Conservation (phyloP, 129 eudicot genomes). For the Tanacetum coccineum region DNA sequence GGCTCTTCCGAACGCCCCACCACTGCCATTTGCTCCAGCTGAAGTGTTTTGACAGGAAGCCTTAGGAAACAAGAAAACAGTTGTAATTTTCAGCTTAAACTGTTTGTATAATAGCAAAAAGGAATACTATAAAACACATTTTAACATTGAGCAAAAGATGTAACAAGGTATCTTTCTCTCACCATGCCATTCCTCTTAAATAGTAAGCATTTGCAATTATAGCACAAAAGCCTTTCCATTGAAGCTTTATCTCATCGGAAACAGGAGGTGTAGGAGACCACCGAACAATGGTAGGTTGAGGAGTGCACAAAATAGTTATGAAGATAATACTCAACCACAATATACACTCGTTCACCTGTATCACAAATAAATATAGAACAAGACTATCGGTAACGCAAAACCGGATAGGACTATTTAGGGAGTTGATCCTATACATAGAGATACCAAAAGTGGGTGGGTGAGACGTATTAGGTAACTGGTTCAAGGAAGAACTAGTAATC, state of each 20-base stretch:
- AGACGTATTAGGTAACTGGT: no score
- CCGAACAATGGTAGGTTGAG: conserved; percentile 90
- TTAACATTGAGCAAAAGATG: not conserved
- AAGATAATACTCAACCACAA: conserved; percentile 89
- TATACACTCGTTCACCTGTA: conserved; percentile 94
- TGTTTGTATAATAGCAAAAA: not conserved
- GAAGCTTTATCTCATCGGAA: conserved; percentile 67
- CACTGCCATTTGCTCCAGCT: conserved; percentile 94
- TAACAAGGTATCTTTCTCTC: conserved; percentile 26
- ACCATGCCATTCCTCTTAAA: conserved; percentile 99
- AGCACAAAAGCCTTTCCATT: conserved; percentile 96
- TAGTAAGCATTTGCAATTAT: conserved; percentile 93
- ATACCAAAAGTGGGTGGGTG: no score
- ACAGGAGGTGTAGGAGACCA: conserved; percentile 92
- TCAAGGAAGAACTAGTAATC: no score
- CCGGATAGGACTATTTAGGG: not conserved
- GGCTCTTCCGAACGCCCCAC: conserved; percentile 86
- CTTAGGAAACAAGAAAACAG: conserved; percentile 26
- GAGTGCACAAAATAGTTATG: conserved; percentile 94
- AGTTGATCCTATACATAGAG: no score
- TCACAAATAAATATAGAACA: not conserved
- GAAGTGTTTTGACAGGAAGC: conserved; percentile 99
- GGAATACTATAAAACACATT: not conserved
- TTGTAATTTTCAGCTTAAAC: not conserved
- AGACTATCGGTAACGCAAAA: not conserved